A percentile compares a stretch with the other conserved stretches of the same genome.
phyloP scores from a whole-genome alignment of 495 filamentous ascomycete genomes.

The Evernia prunastri region DNA sequence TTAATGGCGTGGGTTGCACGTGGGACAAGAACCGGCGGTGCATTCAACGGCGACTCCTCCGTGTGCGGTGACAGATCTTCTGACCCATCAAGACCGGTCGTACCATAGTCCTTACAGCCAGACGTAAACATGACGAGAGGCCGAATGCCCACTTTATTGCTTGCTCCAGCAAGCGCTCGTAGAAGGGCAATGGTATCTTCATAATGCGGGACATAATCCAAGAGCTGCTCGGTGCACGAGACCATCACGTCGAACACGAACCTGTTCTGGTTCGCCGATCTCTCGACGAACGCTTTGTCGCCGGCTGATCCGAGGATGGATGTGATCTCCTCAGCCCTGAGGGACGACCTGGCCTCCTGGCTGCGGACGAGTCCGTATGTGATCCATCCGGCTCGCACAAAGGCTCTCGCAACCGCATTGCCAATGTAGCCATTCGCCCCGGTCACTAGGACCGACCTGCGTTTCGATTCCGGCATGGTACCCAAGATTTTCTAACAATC shows the following conservation, averaged over 20 bases:
- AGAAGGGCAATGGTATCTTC: slow-evolving; percentile 28
- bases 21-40: slow-evolving; percentile 32
- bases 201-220: slow-evolving; percentile 32
- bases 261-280: slow-evolving; percentile 13
- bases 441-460: slow-evolving; percentile 32
- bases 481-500: not conserved
- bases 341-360: slow-evolving; percentile 18
- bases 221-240: slow-evolving; percentile 34
- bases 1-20: slow-evolving; percentile 33
- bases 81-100: slow-evolving; percentile 29
- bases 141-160: slow-evolving; percentile 21
- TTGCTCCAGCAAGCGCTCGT: slow-evolving; percentile 19
- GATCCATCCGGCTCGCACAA: slow-evolving; percentile 36
- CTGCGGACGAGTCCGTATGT: slow-evolving; percentile 36
- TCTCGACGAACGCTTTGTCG: slow-evolving; percentile 19
- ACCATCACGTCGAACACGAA: slow-evolving; percentile 33
- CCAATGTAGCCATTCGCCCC: slow-evolving; percentile 42
- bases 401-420: slow-evolving; percentile 36
- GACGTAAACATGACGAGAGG: slow-evolving; percentile 37
- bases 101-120: slow-evolving; percentile 44
- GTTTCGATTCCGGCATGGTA: not conserved
- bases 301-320: slow-evolving; percentile 32
- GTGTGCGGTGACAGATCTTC: slow-evolving; percentile 32
- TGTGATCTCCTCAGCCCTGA: slow-evolving; percentile 33
- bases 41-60: slow-evolving; percentile 32